phyloP scores from a whole-genome alignment of 2,329 filamentous ascomycete genomes.

The Cercospora sp. region DNA sequence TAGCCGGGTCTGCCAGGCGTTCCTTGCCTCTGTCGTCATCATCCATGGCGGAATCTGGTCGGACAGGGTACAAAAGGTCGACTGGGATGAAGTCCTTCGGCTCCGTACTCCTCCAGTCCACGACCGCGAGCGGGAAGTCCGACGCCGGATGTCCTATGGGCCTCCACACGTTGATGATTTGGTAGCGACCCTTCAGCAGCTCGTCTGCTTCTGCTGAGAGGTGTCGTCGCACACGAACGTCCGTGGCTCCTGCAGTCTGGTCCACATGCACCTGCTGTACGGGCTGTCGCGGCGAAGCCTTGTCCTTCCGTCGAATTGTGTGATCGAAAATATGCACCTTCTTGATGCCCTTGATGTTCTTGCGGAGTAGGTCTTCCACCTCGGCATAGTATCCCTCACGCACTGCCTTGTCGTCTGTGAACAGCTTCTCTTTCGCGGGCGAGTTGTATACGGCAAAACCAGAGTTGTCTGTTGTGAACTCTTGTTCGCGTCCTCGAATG shows the following conservation, averaged over 20 bases:
- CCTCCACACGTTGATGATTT: slow-evolving; percentile 72
- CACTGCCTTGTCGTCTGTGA: slow-evolving; percentile 58
- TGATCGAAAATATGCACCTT: slow-evolving; percentile 72
- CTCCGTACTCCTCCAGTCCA: slow-evolving; percentile 62
- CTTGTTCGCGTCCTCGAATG: slow-evolving; percentile 52
- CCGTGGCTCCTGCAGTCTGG: slow-evolving; percentile 65
- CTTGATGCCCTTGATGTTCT: slow-evolving; percentile 56
- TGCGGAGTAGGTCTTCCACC: slow-evolving; percentile 58
- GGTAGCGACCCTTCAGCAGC: slow-evolving; percentile 59
- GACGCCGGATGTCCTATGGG: slow-evolving; percentile 65
- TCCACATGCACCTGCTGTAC: slow-evolving; percentile 72
- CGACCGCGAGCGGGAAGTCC: slow-evolving; percentile 67
- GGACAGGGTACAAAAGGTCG: slow-evolving; percentile 62
- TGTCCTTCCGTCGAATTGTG: slow-evolving; percentile 61
- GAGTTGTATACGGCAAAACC: slow-evolving; percentile 59
- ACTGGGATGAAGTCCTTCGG: slow-evolving; percentile 61
- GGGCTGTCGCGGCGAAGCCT: slow-evolving; percentile 60
- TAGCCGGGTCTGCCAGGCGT: slow-evolving; percentile 51
- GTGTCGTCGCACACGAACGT: slow-evolving; percentile 62
- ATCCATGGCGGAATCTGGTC: slow-evolving; percentile 40
- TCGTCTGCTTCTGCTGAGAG: slow-evolving; percentile 57
- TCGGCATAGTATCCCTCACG: slow-evolving; percentile 61
- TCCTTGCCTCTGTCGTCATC: slow-evolving; percentile 62
- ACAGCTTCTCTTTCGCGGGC: slow-evolving; percentile 56
- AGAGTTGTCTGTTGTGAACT: slow-evolving; percentile 58